These are phyloP conservation scores for Pleochaeta shiraiana DNA, from an alignment of 2,329 filamentous ascomycete genomes.

Conservation along the genomic window DNA sequence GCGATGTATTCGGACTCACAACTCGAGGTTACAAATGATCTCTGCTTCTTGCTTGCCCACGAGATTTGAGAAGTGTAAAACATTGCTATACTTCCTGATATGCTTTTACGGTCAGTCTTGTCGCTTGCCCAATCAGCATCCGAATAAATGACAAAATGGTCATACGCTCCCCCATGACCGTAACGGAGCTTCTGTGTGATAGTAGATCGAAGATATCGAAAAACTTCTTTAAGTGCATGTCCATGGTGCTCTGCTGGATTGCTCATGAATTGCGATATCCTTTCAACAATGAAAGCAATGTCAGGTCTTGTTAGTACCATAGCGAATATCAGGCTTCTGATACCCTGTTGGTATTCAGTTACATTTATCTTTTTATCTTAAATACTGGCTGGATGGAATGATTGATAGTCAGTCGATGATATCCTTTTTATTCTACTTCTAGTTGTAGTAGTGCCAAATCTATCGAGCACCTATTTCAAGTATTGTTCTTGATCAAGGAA, in stretches of 20 bases:
- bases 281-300: not conserved
- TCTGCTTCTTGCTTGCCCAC: not conserved
- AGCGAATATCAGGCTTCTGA: not conserved
- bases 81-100: not conserved
- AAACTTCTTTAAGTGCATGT: not conserved
- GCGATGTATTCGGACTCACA: not conserved
- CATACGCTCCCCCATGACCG: not conserved
- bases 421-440: not conserved
- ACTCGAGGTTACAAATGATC: not conserved
- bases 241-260: not conserved
- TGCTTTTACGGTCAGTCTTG: not conserved
- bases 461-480: not conserved
- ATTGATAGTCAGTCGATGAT: not conserved
- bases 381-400: not conserved
- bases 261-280: not conserved
- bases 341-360: too few species aligned
- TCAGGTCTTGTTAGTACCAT: not conserved
- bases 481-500: slow-evolving; percentile 2
- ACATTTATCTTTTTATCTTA: too few species aligned
- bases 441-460: not conserved
- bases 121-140: slow-evolving; percentile 3
- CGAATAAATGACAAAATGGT: not conserved
- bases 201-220: not conserved
- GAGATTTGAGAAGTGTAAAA: not conserved
- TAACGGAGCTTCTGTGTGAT: not conserved